phyloP scores from a whole-genome alignment of 2,329 filamentous ascomycete genomes.

The Talaromyces sp. region DNA sequence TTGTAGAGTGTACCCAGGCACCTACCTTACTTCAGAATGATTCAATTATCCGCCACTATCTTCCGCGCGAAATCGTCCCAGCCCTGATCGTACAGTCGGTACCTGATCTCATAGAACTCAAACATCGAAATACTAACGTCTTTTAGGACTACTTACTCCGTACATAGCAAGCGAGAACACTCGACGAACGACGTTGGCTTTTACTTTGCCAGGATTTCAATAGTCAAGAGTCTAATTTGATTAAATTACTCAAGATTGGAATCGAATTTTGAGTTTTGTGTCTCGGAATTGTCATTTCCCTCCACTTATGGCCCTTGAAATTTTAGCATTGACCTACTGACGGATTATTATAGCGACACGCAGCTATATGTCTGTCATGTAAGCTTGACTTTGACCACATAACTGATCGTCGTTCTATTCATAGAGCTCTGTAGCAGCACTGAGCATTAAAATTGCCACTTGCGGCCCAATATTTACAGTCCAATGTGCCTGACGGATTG shows the following conservation, averaged over 20 bases:
- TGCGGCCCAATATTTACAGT: not conserved
- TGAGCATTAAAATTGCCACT: not conserved
- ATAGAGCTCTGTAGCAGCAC: too few species aligned
- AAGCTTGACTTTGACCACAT: not conserved
- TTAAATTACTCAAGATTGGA: not conserved
- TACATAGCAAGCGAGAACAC: not conserved
- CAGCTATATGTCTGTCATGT: not conserved
- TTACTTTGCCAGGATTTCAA: slow-evolving; percentile 2
- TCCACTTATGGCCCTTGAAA: not conserved
- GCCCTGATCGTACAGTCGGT: not conserved
- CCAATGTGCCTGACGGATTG: not conserved
- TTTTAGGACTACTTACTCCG: not conserved
- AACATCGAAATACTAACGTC: not conserved
- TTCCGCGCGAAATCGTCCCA: not conserved
- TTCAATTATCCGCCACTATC: not conserved
- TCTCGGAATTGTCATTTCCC: not conserved
- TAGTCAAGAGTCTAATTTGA: slow-evolving; percentile 7
- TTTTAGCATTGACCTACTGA: not conserved
- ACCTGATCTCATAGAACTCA: not conserved
- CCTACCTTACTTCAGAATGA: not conserved
- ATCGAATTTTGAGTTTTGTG: not conserved
- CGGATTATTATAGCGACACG: not conserved
- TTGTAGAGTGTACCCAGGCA: not conserved
- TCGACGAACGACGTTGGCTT: not conserved
- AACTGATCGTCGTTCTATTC: not conserved